A percentile compares a stretch with the other conserved stretches of the same genome.
phyloP scores from a whole-genome alignment of 2,329 filamentous ascomycete species.

The Parastagonospora avenae region DNA sequence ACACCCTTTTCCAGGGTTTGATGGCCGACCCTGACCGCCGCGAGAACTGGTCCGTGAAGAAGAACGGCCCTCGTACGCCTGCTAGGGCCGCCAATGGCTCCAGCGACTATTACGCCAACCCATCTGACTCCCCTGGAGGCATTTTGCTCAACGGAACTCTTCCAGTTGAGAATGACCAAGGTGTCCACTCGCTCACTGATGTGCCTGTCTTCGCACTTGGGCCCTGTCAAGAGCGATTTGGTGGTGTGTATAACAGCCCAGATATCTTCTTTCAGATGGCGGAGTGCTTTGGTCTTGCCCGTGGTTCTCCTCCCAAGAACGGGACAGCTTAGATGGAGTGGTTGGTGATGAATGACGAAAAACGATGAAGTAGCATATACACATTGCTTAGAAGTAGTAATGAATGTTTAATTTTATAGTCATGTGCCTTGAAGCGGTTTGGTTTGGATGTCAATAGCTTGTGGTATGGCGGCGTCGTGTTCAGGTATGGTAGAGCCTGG shows the following conservation, averaged over 20 bases:
- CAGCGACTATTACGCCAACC: constrained; percentile 69
- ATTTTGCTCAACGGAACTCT: constrained; percentile 79
- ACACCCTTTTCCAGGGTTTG: constrained; percentile 76
- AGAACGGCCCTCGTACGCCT: constrained; percentile 66
- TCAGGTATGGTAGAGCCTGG: not conserved
- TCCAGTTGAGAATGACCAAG: constrained; percentile 65
- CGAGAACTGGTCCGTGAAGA: constrained; percentile 76
- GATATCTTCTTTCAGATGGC: constrained; percentile 79
- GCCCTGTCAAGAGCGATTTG: constrained; percentile 78
- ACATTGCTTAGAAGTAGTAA: constrained; percentile 5
- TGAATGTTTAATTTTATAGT: constrained; percentile 11
- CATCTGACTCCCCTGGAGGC: constrained; percentile 68
- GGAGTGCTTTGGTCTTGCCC: constrained; percentile 62
- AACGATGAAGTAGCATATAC: constrained; percentile 1
- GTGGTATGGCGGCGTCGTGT: not conserved
- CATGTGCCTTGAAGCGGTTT: too few relatives aligned
- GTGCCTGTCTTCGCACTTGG: constrained; percentile 71
- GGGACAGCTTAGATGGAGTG: not conserved
- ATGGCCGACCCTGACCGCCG: constrained; percentile 74
- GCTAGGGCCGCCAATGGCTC: constrained; percentile 60
- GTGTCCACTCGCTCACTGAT: constrained; percentile 48
- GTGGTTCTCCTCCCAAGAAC: constrained; percentile 19
- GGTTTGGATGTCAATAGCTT: not conserved
- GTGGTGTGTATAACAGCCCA: constrained; percentile 71
- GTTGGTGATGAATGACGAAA: not conserved